phyloP scores from a whole-genome alignment of 352 stramenopile genomes.

The Bremia lactucae region DNA sequence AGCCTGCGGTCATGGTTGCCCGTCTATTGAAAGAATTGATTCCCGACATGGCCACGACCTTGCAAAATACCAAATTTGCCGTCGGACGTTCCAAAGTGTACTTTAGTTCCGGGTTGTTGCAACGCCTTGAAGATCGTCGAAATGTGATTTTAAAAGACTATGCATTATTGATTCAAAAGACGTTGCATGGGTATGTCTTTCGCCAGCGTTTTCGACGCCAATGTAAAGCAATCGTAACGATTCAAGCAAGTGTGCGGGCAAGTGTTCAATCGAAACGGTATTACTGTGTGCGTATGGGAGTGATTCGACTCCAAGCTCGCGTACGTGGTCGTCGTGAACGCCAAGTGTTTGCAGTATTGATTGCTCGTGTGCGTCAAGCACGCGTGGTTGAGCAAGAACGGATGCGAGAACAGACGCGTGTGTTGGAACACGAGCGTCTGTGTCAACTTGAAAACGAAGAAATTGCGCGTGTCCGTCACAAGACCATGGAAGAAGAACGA shows the following conservation, averaged over 20 bases:
- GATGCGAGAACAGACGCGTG: constrained; percentile 30
- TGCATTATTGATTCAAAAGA: constrained; percentile 70
- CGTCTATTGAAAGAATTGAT: constrained; percentile 62
- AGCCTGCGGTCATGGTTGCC: constrained; percentile 57
- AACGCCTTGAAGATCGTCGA: constrained; percentile 84
- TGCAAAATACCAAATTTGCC: constrained; percentile 73
- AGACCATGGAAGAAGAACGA: constrained; percentile 34
- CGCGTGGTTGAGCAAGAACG: constrained; percentile 28
- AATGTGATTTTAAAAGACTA: constrained; percentile 66
- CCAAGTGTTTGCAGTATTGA: constrained; percentile 34
- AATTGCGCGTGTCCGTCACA: constrained; percentile 23
- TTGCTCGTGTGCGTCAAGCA: constrained; percentile 34
- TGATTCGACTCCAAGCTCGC: constrained; percentile 47
- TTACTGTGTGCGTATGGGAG: constrained; percentile 27
- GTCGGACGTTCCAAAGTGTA: constrained; percentile 76
- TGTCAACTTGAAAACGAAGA: no score
- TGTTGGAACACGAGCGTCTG: no score
- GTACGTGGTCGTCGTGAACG: constrained; percentile 53
- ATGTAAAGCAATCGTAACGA: constrained; percentile 31
- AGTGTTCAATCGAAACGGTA: constrained; percentile 31
- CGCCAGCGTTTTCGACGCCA: constrained; percentile 45
- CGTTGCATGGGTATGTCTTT: constrained; percentile 44
- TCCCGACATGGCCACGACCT: constrained; percentile 43
- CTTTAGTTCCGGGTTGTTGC: constrained; percentile 84
- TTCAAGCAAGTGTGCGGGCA: constrained; percentile 40